phyloP scores from a whole-genome alignment of 73 alveolate genomes.

The Urostyla sp. region DNA sequence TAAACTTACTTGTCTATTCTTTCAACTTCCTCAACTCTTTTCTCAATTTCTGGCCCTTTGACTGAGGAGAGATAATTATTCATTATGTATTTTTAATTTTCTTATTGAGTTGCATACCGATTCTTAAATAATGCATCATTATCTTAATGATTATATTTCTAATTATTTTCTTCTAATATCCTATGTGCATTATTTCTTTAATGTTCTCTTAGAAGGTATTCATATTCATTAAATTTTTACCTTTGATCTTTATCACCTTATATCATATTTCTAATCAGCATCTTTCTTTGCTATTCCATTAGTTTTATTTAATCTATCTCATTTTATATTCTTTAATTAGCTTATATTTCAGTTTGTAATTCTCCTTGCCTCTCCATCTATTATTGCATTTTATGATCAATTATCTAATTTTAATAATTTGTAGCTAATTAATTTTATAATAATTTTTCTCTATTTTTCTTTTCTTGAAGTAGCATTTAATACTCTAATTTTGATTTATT shows the following conservation, averaged over 20 bases:
- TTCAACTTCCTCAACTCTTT: conserved; percentile 10
- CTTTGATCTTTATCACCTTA: conserved; percentile 5
- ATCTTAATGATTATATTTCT: background rate
- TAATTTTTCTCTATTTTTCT: background rate
- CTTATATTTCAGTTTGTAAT: conserved; percentile 4
- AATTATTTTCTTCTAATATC: background rate
- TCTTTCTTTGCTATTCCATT: no score
- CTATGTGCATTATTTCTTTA: background rate
- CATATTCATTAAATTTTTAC: conserved; percentile 2
- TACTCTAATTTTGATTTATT: conserved; percentile 8
- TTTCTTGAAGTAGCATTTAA: background rate
- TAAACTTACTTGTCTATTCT: background rate
- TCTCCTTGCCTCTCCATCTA: background rate
- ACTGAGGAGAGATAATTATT: conserved; percentile 31
- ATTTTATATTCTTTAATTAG: conserved; percentile 18
- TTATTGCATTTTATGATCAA: background rate
- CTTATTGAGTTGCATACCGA: conserved; percentile 1
- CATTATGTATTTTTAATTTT: background rate
- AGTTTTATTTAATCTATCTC: conserved; percentile 35
- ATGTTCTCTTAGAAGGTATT: conserved; percentile 13
- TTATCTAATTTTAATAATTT: conserved; percentile 12
- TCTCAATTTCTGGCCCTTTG: conserved; percentile 28
- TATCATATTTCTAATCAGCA: conserved; percentile 17
- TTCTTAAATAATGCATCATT: conserved; percentile 5
- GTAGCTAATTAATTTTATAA: background rate